Percentiles rank a stretch among this genome's conserved stretches.
Conservation (phyloP, 129 eudicot species). For the Ambrosia artemisiifolia region DNA sequence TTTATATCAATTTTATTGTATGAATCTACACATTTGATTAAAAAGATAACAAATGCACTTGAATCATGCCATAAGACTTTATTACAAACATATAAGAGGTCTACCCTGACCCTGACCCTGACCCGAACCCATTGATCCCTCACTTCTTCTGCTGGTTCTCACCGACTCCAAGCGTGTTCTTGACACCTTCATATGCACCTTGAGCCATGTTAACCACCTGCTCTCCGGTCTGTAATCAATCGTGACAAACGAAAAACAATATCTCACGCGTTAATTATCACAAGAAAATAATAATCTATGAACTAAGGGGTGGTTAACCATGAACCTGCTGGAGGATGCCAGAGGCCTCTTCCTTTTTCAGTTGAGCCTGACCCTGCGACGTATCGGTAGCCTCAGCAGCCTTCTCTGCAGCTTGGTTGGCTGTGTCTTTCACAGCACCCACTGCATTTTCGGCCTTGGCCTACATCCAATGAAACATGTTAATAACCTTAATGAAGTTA, state of each 20-base stretch:
- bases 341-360: conserved; percentile 39
- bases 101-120: background rate
- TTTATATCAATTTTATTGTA: background rate
- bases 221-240: conserved; percentile 52
- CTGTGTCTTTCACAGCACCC: conserved; percentile 50
- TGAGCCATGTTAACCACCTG: conserved; percentile 58
- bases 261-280: background rate
- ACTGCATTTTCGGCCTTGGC: conserved; percentile 44
- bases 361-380: conserved; percentile 33
- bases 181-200: conserved; percentile 73
- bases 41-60: background rate
- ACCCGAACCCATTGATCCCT: background rate
- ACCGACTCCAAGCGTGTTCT: conserved; percentile 66
- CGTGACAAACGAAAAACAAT: background rate
- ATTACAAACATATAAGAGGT: conserved; percentile 1
- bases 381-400: conserved; percentile 32
- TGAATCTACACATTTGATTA: conserved; percentile 16
- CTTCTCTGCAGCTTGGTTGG: conserved; percentile 51
- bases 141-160: conserved; percentile 34
- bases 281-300: background rate
- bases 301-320: conserved; percentile 24
- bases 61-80: conserved; percentile 9
- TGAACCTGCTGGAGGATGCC: conserved; percentile 50
- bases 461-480: conserved; percentile 15
- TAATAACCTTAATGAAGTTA: background rate